Evolutionary conservation across 2,329 filamentous ascomycete genomes (phyloP), one percentile per base, ranked within the genome.

Genomic region (Monascus ruber): DNA sequence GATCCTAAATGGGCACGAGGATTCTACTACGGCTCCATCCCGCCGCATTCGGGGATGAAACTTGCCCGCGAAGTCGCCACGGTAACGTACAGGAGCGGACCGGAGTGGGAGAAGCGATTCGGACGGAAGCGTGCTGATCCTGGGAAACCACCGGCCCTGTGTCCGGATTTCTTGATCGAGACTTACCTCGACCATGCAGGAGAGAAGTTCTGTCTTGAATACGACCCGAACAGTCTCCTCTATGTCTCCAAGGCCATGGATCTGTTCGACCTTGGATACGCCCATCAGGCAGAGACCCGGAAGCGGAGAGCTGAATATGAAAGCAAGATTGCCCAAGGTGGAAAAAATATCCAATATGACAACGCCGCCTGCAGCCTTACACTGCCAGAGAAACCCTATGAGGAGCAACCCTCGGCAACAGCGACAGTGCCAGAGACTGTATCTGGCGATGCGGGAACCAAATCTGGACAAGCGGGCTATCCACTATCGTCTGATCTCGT

Each of bases 191-290:
- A 98, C 62, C 91, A 98, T 55, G 91, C 91, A 0, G 91, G 91
- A 17, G 91, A 98, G 68, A 98, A 98, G 63, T 98, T 94, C 70
- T 95, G 87, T 58, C 72, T 98, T 25, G 88, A 91, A 47, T 96
- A 96, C 59, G 91, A 98, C 54, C 79, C 91, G 25, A 98, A 98
- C 64, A 94, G 87, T 55, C 68, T 96, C 31, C 71, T 98, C 2
- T 98, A 98, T 60, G 85, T 98, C 41, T 94, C 86, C 60, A 98
- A 98, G 65, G 91, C 91, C 4, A 98, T 98, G 91, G 91, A 98
- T 57, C 71, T 98, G 8, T 98, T 98, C 60, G 91, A 98, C 54
- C 74, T 98, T 0, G 87, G 91, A 24, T 69, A 70, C 35, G 73
- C 77, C 32, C 79, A 82, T 55, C 85, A 88, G 56, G 62, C 68